Evolutionary conservation across 768 basidiomycete genomes (phyloP), one percentile per base, ranked within the genome.

Genomic region (Collybiopsis confluens): DNA sequence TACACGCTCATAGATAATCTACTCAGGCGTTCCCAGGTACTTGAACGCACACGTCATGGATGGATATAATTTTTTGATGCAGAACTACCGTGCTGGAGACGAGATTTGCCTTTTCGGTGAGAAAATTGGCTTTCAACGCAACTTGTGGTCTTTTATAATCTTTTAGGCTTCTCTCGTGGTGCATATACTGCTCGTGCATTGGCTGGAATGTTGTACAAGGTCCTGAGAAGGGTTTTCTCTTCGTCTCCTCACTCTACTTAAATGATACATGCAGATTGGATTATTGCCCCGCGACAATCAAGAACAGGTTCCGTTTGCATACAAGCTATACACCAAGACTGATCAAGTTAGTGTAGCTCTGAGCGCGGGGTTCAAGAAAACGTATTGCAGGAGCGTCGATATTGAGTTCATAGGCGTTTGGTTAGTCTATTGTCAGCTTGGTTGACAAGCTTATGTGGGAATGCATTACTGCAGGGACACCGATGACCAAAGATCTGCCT

Each of bases 371-470:
- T 93, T 89, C 68, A 92, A 90, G 68, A 63, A 73, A 57, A 86
- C 85, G 0, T 92, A 88, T 63, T 86, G 82, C 49, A 78, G 73
- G 30, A 65, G 70, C n/a, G 85, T 91, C 6, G 69, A 74, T 18
- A 75, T 92, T n/a, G 86, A 90, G 13, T 92, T 92, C 51, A 66
- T 93, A 44, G 90, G 90, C 1, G 83, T 89, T 44, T 92, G 88
- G 88, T 88, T 59, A 23, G 78, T 27, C 45, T 24, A 15, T 59
- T 16, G 4, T n/a, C n/a, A n/a, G n/a, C n/a, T n/a, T n/a, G n/a
- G n/a, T n/a, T n/a, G n/a, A n/a, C n/a, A n/a, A n/a, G n/a, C n/a
- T n/a, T n/a, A n/a, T n/a, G n/a, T n/a, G n/a, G n/a, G n/a, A n/a
- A n/a, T n/a, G n/a, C n/a, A n/a, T n/a, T n/a, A n/a, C n/a, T n/a